Conservation (phyloP, 2,329 filamentous ascomycete species). For the Claviceps spartinae region DNA sequence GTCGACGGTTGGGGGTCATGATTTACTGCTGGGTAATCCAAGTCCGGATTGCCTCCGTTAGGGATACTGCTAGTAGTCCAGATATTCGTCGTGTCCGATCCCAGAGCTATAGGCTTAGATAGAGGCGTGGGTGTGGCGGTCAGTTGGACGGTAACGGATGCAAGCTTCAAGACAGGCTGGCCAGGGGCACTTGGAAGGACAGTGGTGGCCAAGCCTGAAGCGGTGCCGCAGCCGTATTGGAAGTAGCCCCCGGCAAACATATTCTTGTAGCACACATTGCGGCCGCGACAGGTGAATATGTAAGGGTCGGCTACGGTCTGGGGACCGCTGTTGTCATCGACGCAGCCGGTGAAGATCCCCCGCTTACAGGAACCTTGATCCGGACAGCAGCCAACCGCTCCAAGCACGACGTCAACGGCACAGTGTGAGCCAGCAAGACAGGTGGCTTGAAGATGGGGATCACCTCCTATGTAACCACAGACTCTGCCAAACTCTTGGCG, state of each 20-base stretch:
- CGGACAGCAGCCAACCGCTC: conserved; percentile 43
- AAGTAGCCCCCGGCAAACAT: conserved; percentile 39
- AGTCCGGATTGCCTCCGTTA: neutral
- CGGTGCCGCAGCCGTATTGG: conserved; percentile 42
- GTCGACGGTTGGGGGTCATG: conserved; percentile 6
- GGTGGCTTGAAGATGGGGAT: conserved; percentile 38
- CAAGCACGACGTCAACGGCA: conserved; percentile 34
- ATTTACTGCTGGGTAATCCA: neutral
- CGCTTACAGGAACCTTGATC: conserved; percentile 35
- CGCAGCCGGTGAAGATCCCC: conserved; percentile 44
- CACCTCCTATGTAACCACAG: conserved; percentile 43
- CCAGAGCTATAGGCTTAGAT: conserved; percentile 28
- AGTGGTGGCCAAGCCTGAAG: conserved; percentile 32
- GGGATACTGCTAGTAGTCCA: conserved; percentile 2
- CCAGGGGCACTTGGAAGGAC: conserved; percentile 35
- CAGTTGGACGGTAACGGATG: conserved; percentile 26
- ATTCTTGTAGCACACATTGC: conserved; percentile 41
- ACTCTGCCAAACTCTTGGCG: conserved; percentile 38
- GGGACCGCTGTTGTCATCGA: conserved; percentile 35
- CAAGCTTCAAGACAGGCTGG: conserved; percentile 19
- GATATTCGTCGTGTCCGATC: conserved; percentile 11
- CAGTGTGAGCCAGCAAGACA: conserved; percentile 46
- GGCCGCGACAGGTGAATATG: conserved; percentile 39
- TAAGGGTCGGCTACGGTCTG: conserved; percentile 42
- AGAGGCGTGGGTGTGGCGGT: conserved; percentile 26